These are phyloP conservation scores for Aspergillus pseudoterreus DNA, from an alignment of 2,329 filamentous ascomycete genomes.

Conservation along the genomic window DNA sequence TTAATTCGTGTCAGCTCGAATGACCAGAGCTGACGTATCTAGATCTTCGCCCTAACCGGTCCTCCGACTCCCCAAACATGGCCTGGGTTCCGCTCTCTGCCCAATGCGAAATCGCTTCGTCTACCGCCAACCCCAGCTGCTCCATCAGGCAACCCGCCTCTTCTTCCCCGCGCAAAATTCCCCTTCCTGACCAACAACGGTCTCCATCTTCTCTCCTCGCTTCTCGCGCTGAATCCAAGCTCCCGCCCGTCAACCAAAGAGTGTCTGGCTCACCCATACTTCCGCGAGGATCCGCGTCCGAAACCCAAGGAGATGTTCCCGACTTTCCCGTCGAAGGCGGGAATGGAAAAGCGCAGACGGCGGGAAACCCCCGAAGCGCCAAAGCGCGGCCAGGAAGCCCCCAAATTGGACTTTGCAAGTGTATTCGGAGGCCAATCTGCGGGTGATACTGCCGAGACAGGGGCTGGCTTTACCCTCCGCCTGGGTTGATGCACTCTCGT, in stretches of 20 bases:
- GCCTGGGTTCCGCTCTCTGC: conserved; percentile 82
- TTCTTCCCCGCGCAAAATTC: conserved; percentile 70
- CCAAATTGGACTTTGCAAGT: conserved; percentile 62
- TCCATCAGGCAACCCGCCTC: conserved; percentile 35
- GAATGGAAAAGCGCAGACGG: conserved; percentile 74
- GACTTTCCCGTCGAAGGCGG: conserved; percentile 92
- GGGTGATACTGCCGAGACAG: conserved; percentile 61
- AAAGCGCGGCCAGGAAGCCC: conserved; percentile 67
- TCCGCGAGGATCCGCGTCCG: conserved; percentile 80
- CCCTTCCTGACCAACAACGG: conserved; percentile 76
- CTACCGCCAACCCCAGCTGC: conserved; percentile 52
- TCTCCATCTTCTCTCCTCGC: conserved; percentile 61
- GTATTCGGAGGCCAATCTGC: conserved; percentile 66
- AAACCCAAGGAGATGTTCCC: conserved; percentile 93
- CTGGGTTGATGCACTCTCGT: conserved; percentile 44
- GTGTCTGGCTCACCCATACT: conserved; percentile 78
- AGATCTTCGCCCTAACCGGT: conserved; percentile 85
- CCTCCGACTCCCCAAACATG: conserved; percentile 77
- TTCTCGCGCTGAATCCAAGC: conserved; percentile 73
- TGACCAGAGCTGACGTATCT: conserved; percentile 9
- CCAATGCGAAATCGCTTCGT: conserved; percentile 77
- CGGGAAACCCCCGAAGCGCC: conserved; percentile 80
- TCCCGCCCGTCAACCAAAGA: conserved; percentile 67
- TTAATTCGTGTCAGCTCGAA: neutral
- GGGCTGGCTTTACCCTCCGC: conserved; percentile 57